A percentile compares a stretch with the other conserved stretches of the same genome.
Evolutionary conservation across 2,329 filamentous ascomycete genomes (phyloP).

Genomic region (Botrytis byssoidea): DNA sequence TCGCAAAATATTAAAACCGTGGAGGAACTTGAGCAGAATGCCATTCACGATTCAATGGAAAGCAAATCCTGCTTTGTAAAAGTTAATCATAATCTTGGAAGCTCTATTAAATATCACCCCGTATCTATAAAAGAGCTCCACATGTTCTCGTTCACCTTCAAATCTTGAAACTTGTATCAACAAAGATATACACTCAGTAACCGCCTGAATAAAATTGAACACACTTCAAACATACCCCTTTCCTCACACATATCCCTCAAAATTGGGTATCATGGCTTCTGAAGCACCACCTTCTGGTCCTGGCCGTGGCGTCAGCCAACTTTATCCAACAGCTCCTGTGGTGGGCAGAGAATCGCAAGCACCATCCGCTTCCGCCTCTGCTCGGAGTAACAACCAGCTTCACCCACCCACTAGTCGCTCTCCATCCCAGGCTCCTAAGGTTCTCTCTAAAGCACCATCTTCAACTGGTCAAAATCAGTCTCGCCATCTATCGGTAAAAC

Average conservation of each 20-base stretch:
- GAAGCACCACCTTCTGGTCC: not conserved
- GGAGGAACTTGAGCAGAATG: not conserved
- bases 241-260: too few species aligned
- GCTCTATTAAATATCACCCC: fast-evolving
- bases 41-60: not conserved
- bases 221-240: too few species aligned
- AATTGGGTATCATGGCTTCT: not conserved
- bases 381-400: not conserved
- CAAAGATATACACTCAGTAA: not conserved
- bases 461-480: not conserved
- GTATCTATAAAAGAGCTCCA: not conserved
- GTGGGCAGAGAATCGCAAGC: not conserved
- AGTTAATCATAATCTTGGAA: not conserved
- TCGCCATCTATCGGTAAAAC: not conserved
- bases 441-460: not conserved
- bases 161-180: not conserved
- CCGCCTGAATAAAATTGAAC: not conserved
- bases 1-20: not conserved
- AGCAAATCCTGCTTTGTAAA: not conserved
- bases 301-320: not conserved
- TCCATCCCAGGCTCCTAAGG: not conserved
- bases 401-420: not conserved
- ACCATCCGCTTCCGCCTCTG: not conserved
- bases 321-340: not conserved
- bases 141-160: not conserved